Conservation (phyloP, 768 basidiomycete species). For the Leccinellum rugosiceps region DNA sequence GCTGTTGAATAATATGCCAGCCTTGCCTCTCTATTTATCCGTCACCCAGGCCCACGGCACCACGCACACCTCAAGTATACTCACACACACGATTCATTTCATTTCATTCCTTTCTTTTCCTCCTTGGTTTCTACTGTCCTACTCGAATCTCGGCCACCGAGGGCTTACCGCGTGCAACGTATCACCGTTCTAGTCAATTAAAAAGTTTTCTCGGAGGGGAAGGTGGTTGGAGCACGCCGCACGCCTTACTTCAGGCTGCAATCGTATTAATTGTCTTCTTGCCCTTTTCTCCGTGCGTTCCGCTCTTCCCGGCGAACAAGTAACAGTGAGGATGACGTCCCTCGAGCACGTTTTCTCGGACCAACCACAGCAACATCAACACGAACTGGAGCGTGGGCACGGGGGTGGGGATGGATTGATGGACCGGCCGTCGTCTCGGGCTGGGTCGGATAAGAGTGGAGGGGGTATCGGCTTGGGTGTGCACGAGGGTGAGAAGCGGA, state of each 20-base stretch:
- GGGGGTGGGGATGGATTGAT: not conserved
- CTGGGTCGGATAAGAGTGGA: not conserved
- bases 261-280: not conserved
- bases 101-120: not conserved
- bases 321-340: constrained; percentile 22
- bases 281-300: constrained; percentile 13
- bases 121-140: not conserved
- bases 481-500: not conserved
- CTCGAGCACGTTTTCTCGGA: constrained; percentile 23
- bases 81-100: not conserved
- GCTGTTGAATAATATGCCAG: not conserved
- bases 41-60: not conserved
- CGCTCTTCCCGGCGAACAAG: not conserved
- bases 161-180: not conserved
- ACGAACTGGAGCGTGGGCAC: not conserved
- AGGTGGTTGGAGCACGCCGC: not conserved
- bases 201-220: not conserved
- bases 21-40: not conserved
- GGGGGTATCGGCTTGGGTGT: not conserved
- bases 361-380: not conserved
- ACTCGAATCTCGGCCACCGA: not conserved
- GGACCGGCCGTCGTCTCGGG: not conserved
- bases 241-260: not conserved
- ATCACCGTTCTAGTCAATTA: not conserved
- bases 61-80: not conserved